Base-by-base conservation (phyloP, 495 filamentous ascomycete species). In the Rostrohypoxylon terebratum region DNA sequence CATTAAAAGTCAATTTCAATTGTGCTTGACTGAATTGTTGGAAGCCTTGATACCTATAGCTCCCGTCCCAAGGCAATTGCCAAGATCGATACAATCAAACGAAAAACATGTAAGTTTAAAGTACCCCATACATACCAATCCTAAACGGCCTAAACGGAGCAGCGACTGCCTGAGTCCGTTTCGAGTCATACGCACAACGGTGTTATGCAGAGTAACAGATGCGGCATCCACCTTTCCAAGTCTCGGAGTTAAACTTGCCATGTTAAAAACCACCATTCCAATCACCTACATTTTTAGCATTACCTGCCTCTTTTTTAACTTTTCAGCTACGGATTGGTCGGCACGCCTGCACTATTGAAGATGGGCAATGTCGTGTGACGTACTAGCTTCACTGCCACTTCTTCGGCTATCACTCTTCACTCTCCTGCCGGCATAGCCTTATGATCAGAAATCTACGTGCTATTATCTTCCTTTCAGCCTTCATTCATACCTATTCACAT, bases 321-420 rank as follows among this genome's bases (percentile, higher is more conserved):
- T n/a, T 59, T 25, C 69, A 54, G 53, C 45, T 53, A 59, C 58
- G 16, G 33, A 54, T 63, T 47, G 21, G 66, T 36, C 54, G 67
- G 53, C 59, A 54, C 54, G 23, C 25, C 48, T 16, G 36, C n/a
- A 68, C 36, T 51, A 60, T 64, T 38, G 64, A 65, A 25, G 61
- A 55, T 68, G 59, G 59, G 42, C 54, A 45, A 55, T 54, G 38
- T 55, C 25, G 48, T 72, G 47, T 61, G 63, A 50, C 63, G 64
- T 38, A 51, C 31, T 57, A 68, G 57, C 58, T 60, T 60, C 33
- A 20, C 47, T 47, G 18, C 34, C 18, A 28, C 40, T n/a, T 42
- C 25, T 45, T 25, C 8, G 47, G 21, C 47, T 11, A 28, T 16
- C 47, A 33, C 36, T n/a, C 21, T 16, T 58, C 14, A 25, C 23